Evolutionary conservation across 2,329 filamentous ascomycete species (phyloP).

Genomic region (Fusarium odoratissimum): DNA sequence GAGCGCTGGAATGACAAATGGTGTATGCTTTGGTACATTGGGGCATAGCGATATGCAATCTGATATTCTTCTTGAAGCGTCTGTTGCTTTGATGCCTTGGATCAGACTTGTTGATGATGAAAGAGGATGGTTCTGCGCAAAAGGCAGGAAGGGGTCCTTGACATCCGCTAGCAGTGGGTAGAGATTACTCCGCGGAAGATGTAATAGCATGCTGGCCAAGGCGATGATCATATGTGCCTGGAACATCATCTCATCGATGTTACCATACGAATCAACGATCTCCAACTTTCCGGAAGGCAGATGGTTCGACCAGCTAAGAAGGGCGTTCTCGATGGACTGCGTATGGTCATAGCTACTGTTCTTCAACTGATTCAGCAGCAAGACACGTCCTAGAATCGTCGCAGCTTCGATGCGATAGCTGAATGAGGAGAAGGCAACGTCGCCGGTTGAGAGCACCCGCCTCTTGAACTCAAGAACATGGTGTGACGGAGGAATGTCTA

Average conservation of each 20-base stretch:
- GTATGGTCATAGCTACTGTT: slow-evolving; percentile 34
- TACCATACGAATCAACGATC: slow-evolving; percentile 33
- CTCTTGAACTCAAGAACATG: slow-evolving; percentile 35
- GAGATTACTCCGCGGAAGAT: slow-evolving; percentile 36
- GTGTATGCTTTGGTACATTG: slow-evolving; percentile 37
- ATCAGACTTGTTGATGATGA: slow-evolving; percentile 26
- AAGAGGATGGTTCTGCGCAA: slow-evolving; percentile 14
- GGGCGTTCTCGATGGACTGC: slow-evolving; percentile 36
- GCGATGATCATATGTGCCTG: slow-evolving; percentile 39
- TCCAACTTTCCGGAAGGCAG: slow-evolving; percentile 28
- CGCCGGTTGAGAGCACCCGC: slow-evolving; percentile 19
- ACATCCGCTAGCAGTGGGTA: slow-evolving; percentile 17
- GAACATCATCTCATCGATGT: slow-evolving; percentile 42
- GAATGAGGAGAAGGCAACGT: slow-evolving; percentile 36
- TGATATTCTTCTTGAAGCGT: slow-evolving; percentile 37
- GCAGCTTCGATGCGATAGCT: slow-evolving; percentile 41
- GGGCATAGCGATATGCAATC: slow-evolving; percentile 37
- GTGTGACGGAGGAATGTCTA: slow-evolving; percentile 21
- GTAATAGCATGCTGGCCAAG: slow-evolving; percentile 34
- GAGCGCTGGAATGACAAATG: slow-evolving; percentile 31
- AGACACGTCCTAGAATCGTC: slow-evolving; percentile 31
- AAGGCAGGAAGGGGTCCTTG: slow-evolving; percentile 19
- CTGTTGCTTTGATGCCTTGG: slow-evolving; percentile 40
- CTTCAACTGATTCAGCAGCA: slow-evolving; percentile 25
- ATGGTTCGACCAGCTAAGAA: slow-evolving; percentile 40